phyloP scores from a whole-genome alignment of 208 protist genomes.

The Leptomonas seymouri region DNA sequence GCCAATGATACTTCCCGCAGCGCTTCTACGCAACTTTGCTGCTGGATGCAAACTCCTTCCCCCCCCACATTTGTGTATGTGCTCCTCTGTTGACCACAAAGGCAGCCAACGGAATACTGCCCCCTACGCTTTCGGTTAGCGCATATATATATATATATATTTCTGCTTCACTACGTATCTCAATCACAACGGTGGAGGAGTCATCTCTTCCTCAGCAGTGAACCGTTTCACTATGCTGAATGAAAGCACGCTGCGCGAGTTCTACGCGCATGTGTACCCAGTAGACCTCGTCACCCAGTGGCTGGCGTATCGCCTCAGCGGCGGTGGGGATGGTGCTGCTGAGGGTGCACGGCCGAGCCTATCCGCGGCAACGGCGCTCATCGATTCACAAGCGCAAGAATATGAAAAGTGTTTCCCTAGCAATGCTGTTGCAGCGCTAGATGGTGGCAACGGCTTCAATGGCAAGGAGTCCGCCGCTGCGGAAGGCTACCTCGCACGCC shows the following conservation, averaged over 20 bases:
- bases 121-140: too few species aligned
- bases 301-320: conserved; percentile 71
- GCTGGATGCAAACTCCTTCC: too few species aligned
- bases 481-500: conserved; percentile 72
- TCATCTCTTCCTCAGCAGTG: not conserved
- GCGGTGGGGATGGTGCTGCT: not conserved
- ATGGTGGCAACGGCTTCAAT: not conserved
- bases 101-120: too few species aligned
- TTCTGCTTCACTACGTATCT: too few species aligned
- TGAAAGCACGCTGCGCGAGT: conserved; percentile 78
- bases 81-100: too few species aligned
- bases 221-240: conserved; percentile 43
- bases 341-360: not conserved
- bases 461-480: conserved; percentile 29
- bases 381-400: not conserved
- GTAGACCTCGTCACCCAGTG: conserved; percentile 79
- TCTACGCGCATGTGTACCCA: conserved; percentile 90
- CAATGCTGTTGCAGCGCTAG: not conserved
- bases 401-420: not conserved
- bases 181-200: too few species aligned
- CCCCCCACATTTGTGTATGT: too few species aligned
- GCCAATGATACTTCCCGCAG: too few species aligned
- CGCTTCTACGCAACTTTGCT: too few species aligned
- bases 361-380: not conserved
- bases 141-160: too few species aligned